Evolutionary conservation across 2,329 filamentous ascomycete genomes (phyloP).

Genomic region (Claviceps pazoutovae): DNA sequence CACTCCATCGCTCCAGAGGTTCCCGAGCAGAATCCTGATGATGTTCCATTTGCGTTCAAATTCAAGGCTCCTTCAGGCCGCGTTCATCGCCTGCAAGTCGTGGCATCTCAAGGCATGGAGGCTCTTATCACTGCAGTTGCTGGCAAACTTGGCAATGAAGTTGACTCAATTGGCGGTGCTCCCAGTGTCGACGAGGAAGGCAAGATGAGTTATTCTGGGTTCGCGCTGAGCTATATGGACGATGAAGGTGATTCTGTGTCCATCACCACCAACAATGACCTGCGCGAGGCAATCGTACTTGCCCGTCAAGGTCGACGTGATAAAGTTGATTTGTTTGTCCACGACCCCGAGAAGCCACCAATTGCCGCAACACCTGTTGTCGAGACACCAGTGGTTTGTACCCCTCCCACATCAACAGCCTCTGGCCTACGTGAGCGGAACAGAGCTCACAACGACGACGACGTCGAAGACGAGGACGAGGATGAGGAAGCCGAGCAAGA

Average conservation of each 20-base stretch:
- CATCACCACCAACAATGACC: conserved; percentile 88
- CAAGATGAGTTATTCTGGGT: conserved; percentile 62
- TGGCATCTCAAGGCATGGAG: conserved; percentile 64
- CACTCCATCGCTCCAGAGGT: conserved; percentile 44
- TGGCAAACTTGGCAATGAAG: conserved; percentile 72
- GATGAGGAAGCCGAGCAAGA: conserved; percentile 40
- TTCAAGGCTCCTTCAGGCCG: conserved; percentile 95
- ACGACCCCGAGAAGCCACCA: conserved; percentile 82
- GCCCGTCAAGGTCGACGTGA: conserved; percentile 66
- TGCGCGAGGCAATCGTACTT: conserved; percentile 77
- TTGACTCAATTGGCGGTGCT: conserved; percentile 69
- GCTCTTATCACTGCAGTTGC: conserved; percentile 66
- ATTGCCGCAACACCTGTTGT: conserved; percentile 45
- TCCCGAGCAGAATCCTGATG: conserved; percentile 45
- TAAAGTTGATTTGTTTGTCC: conserved; percentile 95
- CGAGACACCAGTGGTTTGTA: conserved; percentile 26
- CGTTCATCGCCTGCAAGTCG: conserved; percentile 81
- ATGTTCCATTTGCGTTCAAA: conserved; percentile 88
- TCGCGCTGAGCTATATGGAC: conserved; percentile 88
- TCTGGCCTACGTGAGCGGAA: conserved; percentile 37
- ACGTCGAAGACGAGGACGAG: conserved; percentile 38
- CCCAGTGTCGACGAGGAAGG: conserved; percentile 72
- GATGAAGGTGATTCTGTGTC: conserved; percentile 95
- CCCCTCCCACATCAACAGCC: conserved; percentile 34
- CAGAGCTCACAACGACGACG: conserved; percentile 33